Evolutionary conservation across 1,139 yeast species (phyloP).

Genomic region (Yamadazyma kanchanaburiensis): DNA sequence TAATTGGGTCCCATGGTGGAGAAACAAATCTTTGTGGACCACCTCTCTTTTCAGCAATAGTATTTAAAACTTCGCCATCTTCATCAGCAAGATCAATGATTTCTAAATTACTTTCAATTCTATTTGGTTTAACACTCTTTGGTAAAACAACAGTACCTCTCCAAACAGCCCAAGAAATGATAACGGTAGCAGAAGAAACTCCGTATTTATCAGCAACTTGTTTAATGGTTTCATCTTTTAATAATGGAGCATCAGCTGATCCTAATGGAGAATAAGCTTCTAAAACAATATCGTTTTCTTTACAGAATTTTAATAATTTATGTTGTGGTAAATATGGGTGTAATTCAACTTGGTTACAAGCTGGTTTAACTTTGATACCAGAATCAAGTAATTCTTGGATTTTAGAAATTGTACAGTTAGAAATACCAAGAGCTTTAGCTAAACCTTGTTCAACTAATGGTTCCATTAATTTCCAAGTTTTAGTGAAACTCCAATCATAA

Average conservation of each 20-base stretch:
- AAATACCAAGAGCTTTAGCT: slow-evolving; percentile 71
- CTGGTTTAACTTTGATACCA: slow-evolving; percentile 55
- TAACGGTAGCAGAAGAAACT: slow-evolving; percentile 57
- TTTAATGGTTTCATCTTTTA: slow-evolving; percentile 45
- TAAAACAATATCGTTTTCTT: slow-evolving; percentile 51
- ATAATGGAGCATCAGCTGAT: slow-evolving; percentile 61
- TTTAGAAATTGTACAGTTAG: slow-evolving; percentile 58
- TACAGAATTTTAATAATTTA: slow-evolving; percentile 55
- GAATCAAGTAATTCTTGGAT: slow-evolving; percentile 52
- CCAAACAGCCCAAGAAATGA: slow-evolving; percentile 70
- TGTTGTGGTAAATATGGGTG: slow-evolving; percentile 76
- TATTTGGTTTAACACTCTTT: slow-evolving; percentile 59
- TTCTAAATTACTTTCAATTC: slow-evolving; percentile 59
- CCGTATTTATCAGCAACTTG: slow-evolving; percentile 54
- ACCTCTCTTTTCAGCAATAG: slow-evolving; percentile 36
- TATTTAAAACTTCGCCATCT: slow-evolving; percentile 49
- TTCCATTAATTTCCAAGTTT: slow-evolving; percentile 69
- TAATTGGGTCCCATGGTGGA: slow-evolving; percentile 34
- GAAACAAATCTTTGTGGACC: slow-evolving; percentile 49
- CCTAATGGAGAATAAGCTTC: slow-evolving; percentile 87
- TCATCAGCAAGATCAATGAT: slow-evolving; percentile 49
- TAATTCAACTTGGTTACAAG: slow-evolving; percentile 68
- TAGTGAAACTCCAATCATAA: slow-evolving; percentile 48
- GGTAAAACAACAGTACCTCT: slow-evolving; percentile 73
- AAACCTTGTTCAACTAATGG: slow-evolving; percentile 51